phyloP scores from a whole-genome alignment of 495 filamentous ascomycete genomes.

The Hypomontagnella monticulosa region DNA sequence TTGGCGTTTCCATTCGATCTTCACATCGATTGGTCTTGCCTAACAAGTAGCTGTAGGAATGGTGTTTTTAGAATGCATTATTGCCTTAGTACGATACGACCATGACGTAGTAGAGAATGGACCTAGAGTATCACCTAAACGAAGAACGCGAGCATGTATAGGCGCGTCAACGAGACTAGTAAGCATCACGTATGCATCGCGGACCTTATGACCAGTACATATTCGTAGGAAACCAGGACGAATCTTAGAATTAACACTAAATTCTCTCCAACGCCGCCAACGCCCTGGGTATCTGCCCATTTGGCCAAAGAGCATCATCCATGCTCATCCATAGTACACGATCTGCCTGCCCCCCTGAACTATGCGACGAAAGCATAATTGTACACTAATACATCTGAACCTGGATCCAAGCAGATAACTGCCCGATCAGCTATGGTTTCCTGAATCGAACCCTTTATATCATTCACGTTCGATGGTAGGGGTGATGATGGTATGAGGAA shows the following conservation, averaged over 20 bases:
- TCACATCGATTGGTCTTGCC: no score
- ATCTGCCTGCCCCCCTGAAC: background rate
- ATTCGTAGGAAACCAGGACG: background rate
- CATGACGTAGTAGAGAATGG: no score
- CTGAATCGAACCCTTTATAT: background rate
- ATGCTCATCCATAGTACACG: slow-evolving; percentile 26
- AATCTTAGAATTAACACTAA: background rate
- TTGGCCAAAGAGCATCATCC: slow-evolving; percentile 23
- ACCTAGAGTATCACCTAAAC: no score
- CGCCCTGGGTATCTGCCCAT: slow-evolving; percentile 39
- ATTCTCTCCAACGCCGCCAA: slow-evolving; percentile 27
- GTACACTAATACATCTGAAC: slow-evolving; percentile 3
- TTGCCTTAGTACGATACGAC: no score
- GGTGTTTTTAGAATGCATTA: no score
- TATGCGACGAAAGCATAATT: slow-evolving; percentile 1
- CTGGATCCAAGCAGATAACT: background rate
- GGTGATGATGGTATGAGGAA: no score
- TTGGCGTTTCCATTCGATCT: no score
- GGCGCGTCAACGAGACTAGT: no score
- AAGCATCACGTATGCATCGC: background rate
- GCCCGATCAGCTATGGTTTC: background rate
- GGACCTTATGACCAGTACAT: background rate
- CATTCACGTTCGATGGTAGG: no score
- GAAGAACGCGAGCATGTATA: no score
- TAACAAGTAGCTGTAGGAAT: no score